phyloP scores from a whole-genome alignment of 2,329 filamentous ascomycete genomes.

The Scytalidium sp. region DNA sequence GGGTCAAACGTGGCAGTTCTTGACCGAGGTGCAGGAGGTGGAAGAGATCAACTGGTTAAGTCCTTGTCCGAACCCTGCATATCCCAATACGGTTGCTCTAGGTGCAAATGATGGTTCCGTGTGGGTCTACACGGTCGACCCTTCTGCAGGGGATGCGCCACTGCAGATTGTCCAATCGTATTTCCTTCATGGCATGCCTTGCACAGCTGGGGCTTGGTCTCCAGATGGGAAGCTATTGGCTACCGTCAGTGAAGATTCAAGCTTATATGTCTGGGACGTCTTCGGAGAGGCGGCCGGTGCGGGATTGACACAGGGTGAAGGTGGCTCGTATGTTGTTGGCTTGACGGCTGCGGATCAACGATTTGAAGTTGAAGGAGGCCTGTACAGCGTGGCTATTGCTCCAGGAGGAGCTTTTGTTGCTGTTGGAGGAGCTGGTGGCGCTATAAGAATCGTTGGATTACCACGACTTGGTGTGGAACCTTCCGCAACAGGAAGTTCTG shows the following conservation, averaged over 20 bases:
- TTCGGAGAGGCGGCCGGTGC: conserved; percentile 38
- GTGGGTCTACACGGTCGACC: conserved; percentile 90
- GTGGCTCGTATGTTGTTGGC: conserved; percentile 66
- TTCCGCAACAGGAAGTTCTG: conserved; percentile 20
- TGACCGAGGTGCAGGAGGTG: conserved; percentile 82
- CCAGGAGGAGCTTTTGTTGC: conserved; percentile 77
- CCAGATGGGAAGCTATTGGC: conserved; percentile 82
- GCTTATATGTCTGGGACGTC: conserved; percentile 83
- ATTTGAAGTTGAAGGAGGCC: conserved; percentile 85
- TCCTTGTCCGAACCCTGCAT: conserved; percentile 66
- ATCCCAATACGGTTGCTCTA: conserved; percentile 80
- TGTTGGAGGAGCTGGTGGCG: conserved; percentile 82
- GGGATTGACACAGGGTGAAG: conserved; percentile 51
- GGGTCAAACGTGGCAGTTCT: conserved; percentile 57
- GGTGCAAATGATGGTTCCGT: conserved; percentile 89
- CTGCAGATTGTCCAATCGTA: conserved; percentile 86
- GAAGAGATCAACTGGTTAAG: conserved; percentile 92
- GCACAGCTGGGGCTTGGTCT: conserved; percentile 89
- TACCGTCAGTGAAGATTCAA: conserved; percentile 85
- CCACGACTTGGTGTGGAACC: conserved; percentile 51
- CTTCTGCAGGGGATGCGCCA: conserved; percentile 54
- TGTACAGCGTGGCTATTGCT: conserved; percentile 84
- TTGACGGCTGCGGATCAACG: conserved; percentile 81
- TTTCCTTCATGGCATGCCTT: conserved; percentile 82
- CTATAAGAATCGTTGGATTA: conserved; percentile 80